A percentile compares a stretch with the other conserved stretches of the same genome.
phyloP scores from a whole-genome alignment of 2,329 filamentous ascomycete genomes.

The Pseudogymnoascus sp. region DNA sequence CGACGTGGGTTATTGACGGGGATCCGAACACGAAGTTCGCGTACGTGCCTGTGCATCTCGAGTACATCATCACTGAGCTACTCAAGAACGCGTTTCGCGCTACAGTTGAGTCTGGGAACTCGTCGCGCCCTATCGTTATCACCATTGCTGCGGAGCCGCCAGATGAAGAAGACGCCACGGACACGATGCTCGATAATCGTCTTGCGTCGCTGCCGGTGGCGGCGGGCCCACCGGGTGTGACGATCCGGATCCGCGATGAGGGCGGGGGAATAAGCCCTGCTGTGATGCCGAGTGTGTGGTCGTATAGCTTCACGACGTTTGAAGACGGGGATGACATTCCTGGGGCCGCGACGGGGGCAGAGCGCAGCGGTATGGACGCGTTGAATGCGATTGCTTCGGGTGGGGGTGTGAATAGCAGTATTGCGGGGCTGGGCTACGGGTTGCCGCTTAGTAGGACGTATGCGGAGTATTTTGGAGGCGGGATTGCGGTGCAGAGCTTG shows the following conservation, averaged over 20 bases:
- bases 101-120: conserved; percentile 75
- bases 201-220: conserved; percentile 47
- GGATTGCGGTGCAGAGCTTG: conserved; percentile 88
- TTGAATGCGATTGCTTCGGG: conserved; percentile 69
- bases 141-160: conserved; percentile 67
- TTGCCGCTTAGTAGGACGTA: conserved; percentile 85
- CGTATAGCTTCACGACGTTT: conserved; percentile 96
- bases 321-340: conserved; percentile 45
- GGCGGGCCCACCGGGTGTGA: conserved; percentile 71
- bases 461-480: conserved; percentile 95
- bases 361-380: conserved; percentile 50
- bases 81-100: conserved; percentile 96
- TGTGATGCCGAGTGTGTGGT: conserved; percentile 82
- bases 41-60: conserved; percentile 89
- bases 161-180: neutral
- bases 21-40: conserved; percentile 83
- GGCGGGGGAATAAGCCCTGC: conserved; percentile 86
- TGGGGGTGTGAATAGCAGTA: conserved; percentile 62
- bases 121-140: conserved; percentile 75
- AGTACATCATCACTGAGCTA: conserved; percentile 94
- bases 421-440: conserved; percentile 89
- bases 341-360: conserved; percentile 35
- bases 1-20: conserved; percentile 71
- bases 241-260: conserved; percentile 90
- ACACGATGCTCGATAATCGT: conserved; percentile 11